Conservation (phyloP, 371 early-diverging fungal species). For the Blakeslea trispora region DNA sequence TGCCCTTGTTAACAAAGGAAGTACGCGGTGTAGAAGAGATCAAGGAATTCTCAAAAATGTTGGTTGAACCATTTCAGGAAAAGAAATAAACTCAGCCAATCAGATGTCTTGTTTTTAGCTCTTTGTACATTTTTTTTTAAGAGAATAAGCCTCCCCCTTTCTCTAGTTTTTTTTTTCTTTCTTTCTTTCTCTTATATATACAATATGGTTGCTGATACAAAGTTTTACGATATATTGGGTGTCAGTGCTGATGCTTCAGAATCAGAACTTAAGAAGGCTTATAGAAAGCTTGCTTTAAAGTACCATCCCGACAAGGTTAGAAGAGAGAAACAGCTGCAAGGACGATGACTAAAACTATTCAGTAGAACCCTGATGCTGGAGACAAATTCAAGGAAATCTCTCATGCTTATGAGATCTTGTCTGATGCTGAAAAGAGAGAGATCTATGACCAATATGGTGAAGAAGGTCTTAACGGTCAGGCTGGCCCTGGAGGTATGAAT, state of each 20-base stretch:
- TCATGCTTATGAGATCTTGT: conserved; percentile 94
- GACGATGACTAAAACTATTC: background rate
- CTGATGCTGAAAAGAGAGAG: conserved; percentile 76
- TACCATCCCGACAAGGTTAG: conserved; percentile 94
- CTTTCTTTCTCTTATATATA: conserved; percentile 3
- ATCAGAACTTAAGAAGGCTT: conserved; percentile 87
- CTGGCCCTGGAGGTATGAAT: conserved; percentile 56
- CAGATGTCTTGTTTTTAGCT: conserved; percentile 7
- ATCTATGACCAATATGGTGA: conserved; percentile 85
- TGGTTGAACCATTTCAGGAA: conserved; percentile 77
- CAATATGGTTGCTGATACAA: conserved; percentile 85
- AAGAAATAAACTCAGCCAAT: conserved; percentile 19
- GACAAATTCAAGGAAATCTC: conserved; percentile 94
- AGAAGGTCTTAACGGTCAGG: conserved; percentile 76
- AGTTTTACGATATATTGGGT: conserved; percentile 91
- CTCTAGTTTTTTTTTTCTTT: conserved; percentile 6
- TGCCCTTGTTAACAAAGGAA: conserved; percentile 96
- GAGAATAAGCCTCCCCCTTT: background rate
- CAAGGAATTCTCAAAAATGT: conserved; percentile 88
- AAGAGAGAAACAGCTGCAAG: background rate
- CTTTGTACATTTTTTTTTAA: background rate
- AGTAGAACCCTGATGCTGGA: conserved; percentile 74
- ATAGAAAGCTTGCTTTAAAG: conserved; percentile 87
- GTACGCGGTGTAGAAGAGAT: conserved; percentile 94
- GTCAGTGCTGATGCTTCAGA: conserved; percentile 84